Evolutionary conservation across 2,329 filamentous ascomycete genomes (phyloP), one percentile per base, ranked within the genome.

Genomic region (Drechslerella dactyloides): DNA sequence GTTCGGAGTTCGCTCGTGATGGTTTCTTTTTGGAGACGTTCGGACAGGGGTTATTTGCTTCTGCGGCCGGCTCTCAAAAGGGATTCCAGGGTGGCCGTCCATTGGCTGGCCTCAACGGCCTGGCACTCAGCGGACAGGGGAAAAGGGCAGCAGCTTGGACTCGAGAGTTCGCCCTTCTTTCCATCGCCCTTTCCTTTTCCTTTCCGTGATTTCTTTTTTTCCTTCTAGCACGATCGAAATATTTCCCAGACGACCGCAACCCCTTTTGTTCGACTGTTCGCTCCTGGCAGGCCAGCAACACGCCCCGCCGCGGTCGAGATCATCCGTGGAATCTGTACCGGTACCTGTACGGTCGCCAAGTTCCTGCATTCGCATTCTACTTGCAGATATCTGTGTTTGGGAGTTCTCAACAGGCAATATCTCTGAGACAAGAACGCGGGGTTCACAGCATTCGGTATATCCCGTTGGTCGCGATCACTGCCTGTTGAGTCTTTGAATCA

Each of bases 81-180:
- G 50, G 65, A 59, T 59, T 50, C 30, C 66, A 64, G 59, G 66
- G 50, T 58, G 58, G 66, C 42, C 54, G 63, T 59, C 66, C 66
- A 70, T 70, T 70, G 66, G 66, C 66, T 70, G 53, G 65, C 48
- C 8, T 44, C 66, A 70, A 70, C 66, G 66, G 66, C 59, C 59
- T 59, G 54, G 37, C 51, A 35, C 52, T 62, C 54, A 57, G 54
- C 35, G 58, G 53, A 59, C 46, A 46, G 35, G 37, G 37, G n/a
- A 17, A 69, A 63, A 69, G 58, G 58, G 52, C 62, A 60, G 33
- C 30, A 70, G 21, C 54, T 46, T 59, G 54, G 59, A 27, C 66
- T 42, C n/a, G 37, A 42, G 37, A 70, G 56, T 59, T 60, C 66
- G 57, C 66, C 33, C 66, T 64, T 58, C 44, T 17, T 48, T 17